A percentile compares a stretch with the other conserved stretches of the same genome.
phyloP scores from a whole-genome alignment of 345 rosid genomes.

The Euphorbia pulcherrima region DNA sequence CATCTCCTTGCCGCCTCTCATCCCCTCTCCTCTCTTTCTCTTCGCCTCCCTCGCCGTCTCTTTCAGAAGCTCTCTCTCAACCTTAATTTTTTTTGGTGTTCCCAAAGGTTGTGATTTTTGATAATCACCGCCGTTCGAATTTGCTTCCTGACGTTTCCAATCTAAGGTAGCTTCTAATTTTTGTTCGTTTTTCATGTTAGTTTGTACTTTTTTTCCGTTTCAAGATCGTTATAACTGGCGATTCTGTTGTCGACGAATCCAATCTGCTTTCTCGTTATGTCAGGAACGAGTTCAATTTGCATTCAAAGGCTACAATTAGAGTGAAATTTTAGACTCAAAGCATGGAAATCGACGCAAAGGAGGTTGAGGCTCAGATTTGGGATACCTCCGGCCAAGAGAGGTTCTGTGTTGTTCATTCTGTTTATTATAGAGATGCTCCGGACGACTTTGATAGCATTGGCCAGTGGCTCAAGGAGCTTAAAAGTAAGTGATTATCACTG shows the following conservation, averaged over 20 bases:
- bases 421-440: conserved; percentile 34
- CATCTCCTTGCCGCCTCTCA: too few relatives aligned
- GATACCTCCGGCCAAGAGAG: conserved; percentile 40
- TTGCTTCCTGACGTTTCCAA: too few relatives aligned
- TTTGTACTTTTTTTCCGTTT: too few relatives aligned
- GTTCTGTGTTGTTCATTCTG: conserved; percentile 34
- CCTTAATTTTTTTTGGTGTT: too few relatives aligned
- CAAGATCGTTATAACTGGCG: conserved; percentile 61
- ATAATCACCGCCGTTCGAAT: too few relatives aligned
- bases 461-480: conserved; percentile 37
- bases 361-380: conserved; percentile 42
- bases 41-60: too few relatives aligned
- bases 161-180: too few relatives aligned
- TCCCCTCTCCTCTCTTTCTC: too few relatives aligned
- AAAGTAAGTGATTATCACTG: conserved; percentile 12
- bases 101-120: too few relatives aligned
- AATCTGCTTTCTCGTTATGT: conserved; percentile 52
- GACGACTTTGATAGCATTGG: conserved; percentile 32
- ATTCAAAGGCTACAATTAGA: conserved; percentile 56
- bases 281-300: conserved; percentile 50
- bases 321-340: conserved; percentile 59
- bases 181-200: too few relatives aligned
- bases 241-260: conserved; percentile 60
- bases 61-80: too few relatives aligned
- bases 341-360: conserved; percentile 37